Evolutionary conservation across 2,329 filamentous ascomycete genomes (phyloP).

Genomic region (Aspergillus unguis): DNA sequence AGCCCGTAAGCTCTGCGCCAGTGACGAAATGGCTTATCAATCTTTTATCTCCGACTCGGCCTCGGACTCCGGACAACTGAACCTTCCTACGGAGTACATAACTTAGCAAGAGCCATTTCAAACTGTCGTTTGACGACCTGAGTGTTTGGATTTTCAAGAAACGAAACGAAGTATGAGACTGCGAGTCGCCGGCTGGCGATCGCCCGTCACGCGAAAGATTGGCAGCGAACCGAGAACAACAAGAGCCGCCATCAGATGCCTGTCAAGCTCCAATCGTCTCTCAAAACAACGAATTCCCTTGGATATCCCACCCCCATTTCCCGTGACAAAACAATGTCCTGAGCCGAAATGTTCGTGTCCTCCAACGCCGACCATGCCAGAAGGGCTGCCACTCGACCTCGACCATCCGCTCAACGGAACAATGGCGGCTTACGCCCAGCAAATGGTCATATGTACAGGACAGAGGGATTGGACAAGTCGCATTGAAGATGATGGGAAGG

Average conservation of each 20-base stretch:
- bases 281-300: constrained; percentile 27
- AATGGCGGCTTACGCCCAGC: constrained; percentile 74
- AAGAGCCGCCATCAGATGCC: constrained; percentile 9
- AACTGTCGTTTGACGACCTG: too few species aligned
- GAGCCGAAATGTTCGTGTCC: constrained; percentile 72
- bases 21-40: not conserved
- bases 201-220: constrained; percentile 16
- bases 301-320: constrained; percentile 43
- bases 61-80: constrained; percentile 12
- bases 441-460: constrained; percentile 80
- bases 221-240: constrained; percentile 2
- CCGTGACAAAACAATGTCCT: constrained; percentile 61
- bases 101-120: not conserved
- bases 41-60: constrained; percentile 19
- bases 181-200: constrained; percentile 3
- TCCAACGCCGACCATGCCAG: constrained; percentile 66
- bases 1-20: too few species aligned
- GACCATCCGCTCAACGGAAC: constrained; percentile 68
- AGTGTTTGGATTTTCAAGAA: too few species aligned
- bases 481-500: constrained; percentile 73
- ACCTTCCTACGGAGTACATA: not conserved
- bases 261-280: constrained; percentile 23
- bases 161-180: constrained; percentile 14
- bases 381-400: constrained; percentile 70
- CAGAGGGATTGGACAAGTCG: constrained; percentile 74